Conservation (phyloP, 2,329 filamentous ascomycete genomes). For the Xylariales sp. region DNA sequence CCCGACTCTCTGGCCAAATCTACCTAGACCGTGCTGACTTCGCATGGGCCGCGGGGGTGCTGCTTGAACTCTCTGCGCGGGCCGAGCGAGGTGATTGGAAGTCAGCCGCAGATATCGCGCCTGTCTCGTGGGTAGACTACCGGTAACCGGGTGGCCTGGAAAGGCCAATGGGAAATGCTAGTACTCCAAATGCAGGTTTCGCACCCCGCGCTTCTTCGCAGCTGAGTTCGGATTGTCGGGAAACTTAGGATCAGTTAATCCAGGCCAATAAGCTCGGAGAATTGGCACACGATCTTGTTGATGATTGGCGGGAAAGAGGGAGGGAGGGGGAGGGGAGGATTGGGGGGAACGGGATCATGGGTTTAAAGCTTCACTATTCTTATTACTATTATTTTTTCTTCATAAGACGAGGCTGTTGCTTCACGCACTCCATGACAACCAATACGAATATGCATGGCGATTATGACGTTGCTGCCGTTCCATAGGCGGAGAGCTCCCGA, state of each 20-base stretch:
- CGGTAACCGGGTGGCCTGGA: slow-evolving; percentile 20
- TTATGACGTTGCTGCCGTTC: slow-evolving; percentile 8
- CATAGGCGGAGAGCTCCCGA: slow-evolving; percentile 18
- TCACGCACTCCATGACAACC: slow-evolving; percentile 32
- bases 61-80: slow-evolving; percentile 46
- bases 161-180: slow-evolving; percentile 18
- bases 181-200: slow-evolving; percentile 31
- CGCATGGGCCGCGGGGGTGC: slow-evolving; percentile 45
- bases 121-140: slow-evolving; percentile 18
- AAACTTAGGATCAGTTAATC: slow-evolving; percentile 2
- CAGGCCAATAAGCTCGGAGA: slow-evolving; percentile 27
- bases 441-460: slow-evolving; percentile 29
- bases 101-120: slow-evolving; percentile 9
- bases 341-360: slow-evolving; percentile 15
- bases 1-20: slow-evolving; percentile 46
- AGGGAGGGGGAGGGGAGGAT: background rate
- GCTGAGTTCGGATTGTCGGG: slow-evolving; percentile 21
- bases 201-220: slow-evolving; percentile 24
- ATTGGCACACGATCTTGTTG: slow-evolving; percentile 21
- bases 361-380: slow-evolving; percentile 20
- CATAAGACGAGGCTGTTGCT: slow-evolving; percentile 28
- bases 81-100: slow-evolving; percentile 40
- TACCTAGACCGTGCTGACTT: slow-evolving; percentile 48
- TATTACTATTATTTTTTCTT: slow-evolving; percentile 1
- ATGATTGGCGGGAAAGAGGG: slow-evolving; percentile 19